Percentiles rank a stretch among this genome's conserved stretches.
Evolutionary conservation across 805 yeast genomes (phyloP).

Genomic region (Candida peoriensis): DNA sequence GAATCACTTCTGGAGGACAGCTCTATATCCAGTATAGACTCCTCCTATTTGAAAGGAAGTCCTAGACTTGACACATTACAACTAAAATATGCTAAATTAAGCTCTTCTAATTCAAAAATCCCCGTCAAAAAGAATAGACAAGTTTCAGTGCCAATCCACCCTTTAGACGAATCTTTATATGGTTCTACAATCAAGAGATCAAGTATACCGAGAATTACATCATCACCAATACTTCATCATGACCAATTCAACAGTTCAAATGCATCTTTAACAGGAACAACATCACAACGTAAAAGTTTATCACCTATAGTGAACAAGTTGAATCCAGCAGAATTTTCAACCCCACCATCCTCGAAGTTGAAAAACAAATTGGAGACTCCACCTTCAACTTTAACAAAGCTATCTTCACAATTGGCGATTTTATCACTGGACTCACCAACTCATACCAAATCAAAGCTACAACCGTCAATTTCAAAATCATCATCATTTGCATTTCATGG

Average conservation of each 20-base stretch:
- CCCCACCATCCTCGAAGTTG: neutral
- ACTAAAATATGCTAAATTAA: conserved; percentile 9
- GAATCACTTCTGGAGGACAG: too few species aligned
- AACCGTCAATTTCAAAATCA: neutral
- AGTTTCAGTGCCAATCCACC: conserved; percentile 17
- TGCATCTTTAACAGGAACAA: too few species aligned
- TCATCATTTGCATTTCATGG: too few species aligned
- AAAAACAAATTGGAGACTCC: conserved; percentile 3
- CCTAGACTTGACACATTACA: conserved; percentile 5
- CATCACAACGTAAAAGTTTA: conserved; percentile 7
- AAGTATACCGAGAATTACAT: conserved; percentile 19
- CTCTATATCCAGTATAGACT: neutral
- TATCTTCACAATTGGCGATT: conserved; percentile 10
- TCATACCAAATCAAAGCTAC: too few species aligned
- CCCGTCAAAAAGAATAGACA: conserved; percentile 19
- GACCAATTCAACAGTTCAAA: neutral
- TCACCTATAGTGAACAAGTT: conserved; percentile 8
- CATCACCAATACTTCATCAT: conserved; percentile 12
- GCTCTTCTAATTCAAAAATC: conserved; percentile 12
- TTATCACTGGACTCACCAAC: conserved; percentile 11
- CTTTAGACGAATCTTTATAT: conserved; percentile 12
- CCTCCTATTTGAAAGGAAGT: neutral
- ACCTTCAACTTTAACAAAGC: conserved; percentile 17
- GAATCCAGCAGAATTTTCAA: too few species aligned
- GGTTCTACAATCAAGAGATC: conserved; percentile 12